Base-by-base conservation (phyloP, 75 land plant species). In the Isoetes taiwanensis region DNA sequence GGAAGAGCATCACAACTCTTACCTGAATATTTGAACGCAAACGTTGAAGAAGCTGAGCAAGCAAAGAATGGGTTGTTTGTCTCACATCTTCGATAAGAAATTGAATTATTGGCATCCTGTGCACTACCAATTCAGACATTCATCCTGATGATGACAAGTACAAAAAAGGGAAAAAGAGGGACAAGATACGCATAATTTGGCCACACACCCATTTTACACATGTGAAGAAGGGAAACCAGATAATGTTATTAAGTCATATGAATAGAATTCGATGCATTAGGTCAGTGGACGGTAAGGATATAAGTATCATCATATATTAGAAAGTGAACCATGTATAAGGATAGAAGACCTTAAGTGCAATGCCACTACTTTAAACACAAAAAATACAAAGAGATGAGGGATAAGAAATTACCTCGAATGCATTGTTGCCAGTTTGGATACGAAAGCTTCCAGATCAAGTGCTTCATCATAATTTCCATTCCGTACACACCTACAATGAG, bases 381-480 rank as follows among this genome's bases (percentile, higher is more conserved):
- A n/a, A n/a, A n/a, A n/a, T n/a, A n/a, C n/a, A n/a, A n/a, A n/a
- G n/a, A n/a, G n/a, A n/a, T n/a, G n/a, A n/a, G n/a, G n/a, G n/a
- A n/a, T n/a, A n/a, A n/a, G 54, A 41, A 69, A 73, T 60, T 59
- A 88, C 98, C 86, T 81, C 33, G 88, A 63, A 74, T 93, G 98
- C 80, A 88, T 74, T 34, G 85, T 81, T 39, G 98, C 78, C 54
- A 93, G 67, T 74, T 82, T 93, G 25, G 61, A 60, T 30, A 93
- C 98, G 74, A 72, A 93, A 4, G 96, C 86, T 76, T 93, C 98
- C 32, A 93, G 83, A 69, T 93, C 98, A 67, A 93, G 90, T 54
- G 98, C 96, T 70, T 93, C 98, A 67, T 93, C 98, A 74, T 88
- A 93, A 69, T 93, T 93, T 52, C 96, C 98, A 72, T 93, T 93